Evolutionary conservation across 2,329 filamentous ascomycete species (phyloP), one percentile per base, ranked within the genome.

Genomic region (Phoma sp.): DNA sequence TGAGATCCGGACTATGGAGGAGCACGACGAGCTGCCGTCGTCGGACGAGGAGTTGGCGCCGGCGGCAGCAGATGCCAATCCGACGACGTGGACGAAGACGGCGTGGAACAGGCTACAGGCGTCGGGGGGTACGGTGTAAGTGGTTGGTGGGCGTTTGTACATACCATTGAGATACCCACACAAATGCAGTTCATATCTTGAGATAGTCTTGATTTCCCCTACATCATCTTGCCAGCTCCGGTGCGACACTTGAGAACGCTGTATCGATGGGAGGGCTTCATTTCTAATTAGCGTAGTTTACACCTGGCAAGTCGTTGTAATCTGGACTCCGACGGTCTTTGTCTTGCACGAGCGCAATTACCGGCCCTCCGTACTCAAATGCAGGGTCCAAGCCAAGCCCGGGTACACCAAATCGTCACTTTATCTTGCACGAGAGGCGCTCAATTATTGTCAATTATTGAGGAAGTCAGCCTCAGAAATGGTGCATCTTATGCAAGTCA

Each of bases 1-100:
- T n/a, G 73, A 74, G 56, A 73, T 75, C 24, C 72, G 71, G 69
- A 75, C 73, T 1, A 71, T 69, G 53, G 73, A 75, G 52, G 73
- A 75, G 55, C 71, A 75, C 29, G 73, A 74, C 13, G 73, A 72
- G 23, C 43, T 74, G 51, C 66, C 66, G 7, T 72, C 68, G 4
- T 65, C 63, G 1, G 71, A 74, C 36, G 69, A 65, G 9, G 70
- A 74, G 42, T 18, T 55, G 8, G 52, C 45, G 4, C 38, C 50
- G 2, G 65, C 65, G 8, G 57, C 58, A 22, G 47, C 55, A 5
- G 45, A 18, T 10, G 44, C 14, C 7, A 14, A 9, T 38, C 7
- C 8, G 2, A 24, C 33, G 39, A 46, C 29, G 7, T 71, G 67
- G 70, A 69, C 62, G 29, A 68, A 67, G 55, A 57, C 63, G 48